Base-by-base conservation (phyloP, 1,139 yeast genomes). In the Zygoascus sp. region DNA sequence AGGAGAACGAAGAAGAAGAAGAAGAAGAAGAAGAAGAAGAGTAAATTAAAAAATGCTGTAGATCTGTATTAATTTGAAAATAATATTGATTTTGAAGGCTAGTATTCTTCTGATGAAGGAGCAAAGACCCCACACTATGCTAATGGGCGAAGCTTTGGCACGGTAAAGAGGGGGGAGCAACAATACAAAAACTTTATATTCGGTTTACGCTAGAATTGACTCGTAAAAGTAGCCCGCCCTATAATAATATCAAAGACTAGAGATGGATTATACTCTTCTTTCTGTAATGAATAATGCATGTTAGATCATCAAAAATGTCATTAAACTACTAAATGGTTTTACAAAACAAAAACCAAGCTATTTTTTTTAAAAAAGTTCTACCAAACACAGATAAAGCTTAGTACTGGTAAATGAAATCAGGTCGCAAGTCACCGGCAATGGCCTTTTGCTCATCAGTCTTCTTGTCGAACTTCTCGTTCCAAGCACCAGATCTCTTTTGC, bases 401-500 rank as follows among this genome's bases (percentile, higher is more conserved):
- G 13, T 30, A 30, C 34, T 30, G 34, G 13, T 30, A 30, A 11
- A 30, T 30, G 17, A 30, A 83, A 32, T 69, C 68, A 1, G 95
- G 95, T 56, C 76, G 77, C 54, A 75, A 65, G 62, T 86, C 95
- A 53, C 94, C 90, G 23, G 73, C 75, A 53, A 74, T 65, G 21
- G 69, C 62, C 57, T 72, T 70, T 20, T 73, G 75, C 50, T 76
- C 70, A 35, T 72, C 74, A 6, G 72, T 60, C 53, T 70, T 53
- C 2, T 62, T 48, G 10, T 70, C 69, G 69, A 77, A 80, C 50
- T 72, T 65, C 34, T 63, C 69, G 35, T 63, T 70, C 57, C 61
- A 61, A 19, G 55, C 50, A 21, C 66, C 69, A 1, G 51, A 49
- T 3, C 59, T 51, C 53, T 68, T 59, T 48, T 73, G 73, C 41